Evolutionary conservation across 2,329 filamentous ascomycete genomes (phyloP).

Genomic region (Fusarium musae): DNA sequence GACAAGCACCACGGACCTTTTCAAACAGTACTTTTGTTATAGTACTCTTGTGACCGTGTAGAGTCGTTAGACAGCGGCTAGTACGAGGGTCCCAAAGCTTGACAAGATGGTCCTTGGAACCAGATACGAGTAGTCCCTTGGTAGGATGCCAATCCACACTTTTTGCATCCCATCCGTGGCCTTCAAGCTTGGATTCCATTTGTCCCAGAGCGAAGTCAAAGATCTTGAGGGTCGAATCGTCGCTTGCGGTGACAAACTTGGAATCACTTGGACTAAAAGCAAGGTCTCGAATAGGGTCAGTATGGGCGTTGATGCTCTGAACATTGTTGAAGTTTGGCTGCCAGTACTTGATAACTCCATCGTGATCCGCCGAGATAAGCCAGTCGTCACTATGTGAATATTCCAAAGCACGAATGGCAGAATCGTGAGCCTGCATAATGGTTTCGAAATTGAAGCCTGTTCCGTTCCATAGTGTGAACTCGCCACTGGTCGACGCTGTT

Average conservation of each 20-base stretch:
- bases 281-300: conserved; percentile 88
- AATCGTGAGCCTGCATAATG: conserved; percentile 97
- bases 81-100: conserved; percentile 99
- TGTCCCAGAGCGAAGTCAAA: conserved; percentile 92
- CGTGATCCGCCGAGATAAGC: conserved; percentile 95
- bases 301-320: conserved; percentile 90
- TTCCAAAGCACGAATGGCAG: conserved; percentile 81
- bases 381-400: conserved; percentile 98
- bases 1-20: conserved; percentile 81
- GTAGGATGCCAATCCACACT: conserved; percentile 97
- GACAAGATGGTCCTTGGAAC: conserved; percentile 96
- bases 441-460: conserved; percentile 99
- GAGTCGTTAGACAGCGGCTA: conserved; percentile 87
- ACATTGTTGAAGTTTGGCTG: conserved; percentile 99
- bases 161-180: conserved; percentile 99
- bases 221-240: conserved; percentile 93
- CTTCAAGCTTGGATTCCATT: conserved; percentile 84
- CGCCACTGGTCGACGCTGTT: conserved; percentile 94
- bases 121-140: conserved; percentile 93
- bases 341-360: conserved; percentile 97
- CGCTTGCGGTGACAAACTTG: conserved; percentile 96
- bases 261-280: conserved; percentile 93
- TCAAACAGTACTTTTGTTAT: conserved; percentile 95
- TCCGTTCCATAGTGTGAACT: conserved; percentile 98
- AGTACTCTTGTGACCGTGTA: conserved; percentile 97